Conservation (phyloP, 2,329 filamentous ascomycete species). For the Colletotrichum shisoi region DNA sequence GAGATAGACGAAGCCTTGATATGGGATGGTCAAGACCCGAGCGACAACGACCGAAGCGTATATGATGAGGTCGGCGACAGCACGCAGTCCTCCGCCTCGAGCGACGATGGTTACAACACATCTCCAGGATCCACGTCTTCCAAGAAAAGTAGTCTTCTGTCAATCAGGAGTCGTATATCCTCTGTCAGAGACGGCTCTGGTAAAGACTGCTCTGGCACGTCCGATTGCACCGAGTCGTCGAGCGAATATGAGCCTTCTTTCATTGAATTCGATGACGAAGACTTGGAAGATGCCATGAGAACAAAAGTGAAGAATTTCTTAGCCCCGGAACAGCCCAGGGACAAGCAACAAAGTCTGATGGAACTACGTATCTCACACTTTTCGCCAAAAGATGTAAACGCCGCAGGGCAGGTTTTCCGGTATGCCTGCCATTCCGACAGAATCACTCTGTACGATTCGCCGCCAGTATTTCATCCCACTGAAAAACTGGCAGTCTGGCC, state of each 20-base stretch:
- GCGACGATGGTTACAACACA: too few species aligned
- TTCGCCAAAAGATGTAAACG: not conserved
- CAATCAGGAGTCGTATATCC: too few species aligned
- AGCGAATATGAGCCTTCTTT: too few species aligned
- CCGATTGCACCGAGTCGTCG: too few species aligned
- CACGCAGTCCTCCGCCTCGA: not conserved
- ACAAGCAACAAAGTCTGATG: too few species aligned
- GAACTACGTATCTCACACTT: not conserved
- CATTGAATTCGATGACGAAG: rapidly evolving
- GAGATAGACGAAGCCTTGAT: not conserved
- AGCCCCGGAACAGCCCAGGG: too few species aligned
- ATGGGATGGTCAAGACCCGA: not conserved
- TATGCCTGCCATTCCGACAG: not conserved
- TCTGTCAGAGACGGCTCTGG: too few species aligned
- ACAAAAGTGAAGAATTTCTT: too few species aligned
- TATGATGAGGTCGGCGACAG: not conserved
- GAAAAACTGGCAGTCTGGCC: not conserved
- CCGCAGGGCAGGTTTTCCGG: not conserved
- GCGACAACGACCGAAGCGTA: not conserved
- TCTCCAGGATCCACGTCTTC: too few species aligned
- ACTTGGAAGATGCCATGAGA: too few species aligned
- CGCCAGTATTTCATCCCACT: not conserved
- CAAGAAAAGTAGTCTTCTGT: too few species aligned
- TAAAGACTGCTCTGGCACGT: too few species aligned
- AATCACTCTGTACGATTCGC: not conserved